Evolutionary conservation across 176 grass and related monocot genomes (phyloP).

Genomic region (maize (Zea mays)): DNA sequence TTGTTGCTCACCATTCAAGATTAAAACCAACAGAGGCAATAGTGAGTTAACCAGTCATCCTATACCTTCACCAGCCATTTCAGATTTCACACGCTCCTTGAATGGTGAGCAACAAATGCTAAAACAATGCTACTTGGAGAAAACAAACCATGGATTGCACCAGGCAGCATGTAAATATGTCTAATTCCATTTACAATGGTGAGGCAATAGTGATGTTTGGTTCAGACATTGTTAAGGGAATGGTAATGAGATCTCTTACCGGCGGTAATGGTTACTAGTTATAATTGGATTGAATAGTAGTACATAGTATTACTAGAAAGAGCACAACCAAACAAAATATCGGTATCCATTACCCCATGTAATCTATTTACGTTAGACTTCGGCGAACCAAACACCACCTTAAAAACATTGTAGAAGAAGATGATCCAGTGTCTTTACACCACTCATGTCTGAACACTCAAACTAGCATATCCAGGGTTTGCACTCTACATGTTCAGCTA

Average conservation of each 20-base stretch:
- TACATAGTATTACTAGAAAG: too few relatives aligned
- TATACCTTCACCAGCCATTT: constrained; percentile 3
- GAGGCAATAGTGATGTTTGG: too few relatives aligned
- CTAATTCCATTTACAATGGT: too few relatives aligned
- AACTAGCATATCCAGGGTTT: constrained; percentile 11
- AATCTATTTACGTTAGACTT: too few relatives aligned
- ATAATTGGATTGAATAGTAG: too few relatives aligned
- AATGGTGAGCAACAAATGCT: neutral
- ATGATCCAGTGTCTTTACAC: neutral
- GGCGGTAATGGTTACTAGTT: too few relatives aligned
- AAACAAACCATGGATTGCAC: neutral
- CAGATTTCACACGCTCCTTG: neutral
- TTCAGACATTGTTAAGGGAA: too few relatives aligned
- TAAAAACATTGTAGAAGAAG: neutral
- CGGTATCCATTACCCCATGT: too few relatives aligned
- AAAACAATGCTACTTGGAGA: neutral
- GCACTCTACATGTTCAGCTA: neutral
- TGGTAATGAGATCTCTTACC: too few relatives aligned
- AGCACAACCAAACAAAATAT: too few relatives aligned
- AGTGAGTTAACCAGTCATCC: neutral
- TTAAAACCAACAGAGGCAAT: neutral
- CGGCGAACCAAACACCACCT: too few relatives aligned
- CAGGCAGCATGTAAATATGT: neutral
- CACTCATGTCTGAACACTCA: neutral
- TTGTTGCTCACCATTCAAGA: neutral